These are phyloP conservation scores for Pyrus hybrid DNA, from an alignment of 331 rosid genomes.

Conservation along the genomic window DNA sequence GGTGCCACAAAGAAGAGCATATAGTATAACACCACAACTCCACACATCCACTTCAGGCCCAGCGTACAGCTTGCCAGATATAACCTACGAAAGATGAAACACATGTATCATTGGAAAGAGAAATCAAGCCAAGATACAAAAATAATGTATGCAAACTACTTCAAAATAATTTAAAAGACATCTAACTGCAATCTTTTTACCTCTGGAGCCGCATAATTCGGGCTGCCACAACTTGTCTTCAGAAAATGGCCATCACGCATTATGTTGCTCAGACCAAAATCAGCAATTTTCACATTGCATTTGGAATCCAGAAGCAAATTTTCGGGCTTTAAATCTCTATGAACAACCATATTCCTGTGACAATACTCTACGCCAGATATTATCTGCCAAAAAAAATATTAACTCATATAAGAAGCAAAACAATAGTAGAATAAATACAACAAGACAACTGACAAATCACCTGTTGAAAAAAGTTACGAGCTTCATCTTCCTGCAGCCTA, in stretches of 20 bases:
- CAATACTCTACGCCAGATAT: slow-evolving; percentile 96
- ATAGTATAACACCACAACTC: slow-evolving; percentile 97
- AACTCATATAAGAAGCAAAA: neutral
- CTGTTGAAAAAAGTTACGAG: slow-evolving; percentile 94
- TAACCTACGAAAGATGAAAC: slow-evolving; percentile 41
- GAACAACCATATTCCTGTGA: slow-evolving; percentile 95
- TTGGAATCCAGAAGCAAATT: slow-evolving; percentile 91
- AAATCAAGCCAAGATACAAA: slow-evolving; percentile 3
- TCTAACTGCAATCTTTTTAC: slow-evolving; percentile 22
- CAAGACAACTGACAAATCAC: slow-evolving; percentile 27
- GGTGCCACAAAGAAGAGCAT: slow-evolving; percentile 92
- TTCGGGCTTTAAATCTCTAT: slow-evolving; percentile 89
- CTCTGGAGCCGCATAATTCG: slow-evolving; percentile 98
- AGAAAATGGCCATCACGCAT: slow-evolving; percentile 96
- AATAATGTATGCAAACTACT: neutral
- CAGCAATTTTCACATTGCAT: slow-evolving; percentile 84
- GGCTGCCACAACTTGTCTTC: slow-evolving; percentile 97
- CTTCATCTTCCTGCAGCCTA: slow-evolving; percentile 91
- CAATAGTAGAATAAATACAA: slow-evolving; percentile 3
- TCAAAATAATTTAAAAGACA: neutral
- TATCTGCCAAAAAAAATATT: slow-evolving; percentile 46
- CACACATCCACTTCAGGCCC: slow-evolving; percentile 97
- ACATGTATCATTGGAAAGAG: slow-evolving; percentile 13
- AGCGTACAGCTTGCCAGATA: slow-evolving; percentile 82
- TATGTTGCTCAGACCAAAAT: slow-evolving; percentile 90